phyloP scores from a whole-genome alignment of 2,329 filamentous ascomycete species.

The Colletotrichum viniferum region DNA sequence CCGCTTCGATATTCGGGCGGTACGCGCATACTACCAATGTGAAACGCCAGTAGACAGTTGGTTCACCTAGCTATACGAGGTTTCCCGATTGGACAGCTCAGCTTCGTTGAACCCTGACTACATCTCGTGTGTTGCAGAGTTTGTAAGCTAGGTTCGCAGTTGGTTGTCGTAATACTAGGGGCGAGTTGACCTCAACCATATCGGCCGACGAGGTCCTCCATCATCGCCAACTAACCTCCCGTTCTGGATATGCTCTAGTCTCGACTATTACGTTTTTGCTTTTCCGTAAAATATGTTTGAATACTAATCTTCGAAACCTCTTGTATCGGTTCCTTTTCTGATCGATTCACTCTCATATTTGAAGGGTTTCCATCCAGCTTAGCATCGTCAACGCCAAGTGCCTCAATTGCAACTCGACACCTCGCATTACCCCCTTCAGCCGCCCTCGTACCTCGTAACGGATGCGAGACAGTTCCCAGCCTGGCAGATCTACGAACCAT shows the following conservation, averaged over 20 bases:
- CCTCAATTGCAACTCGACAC: not conserved
- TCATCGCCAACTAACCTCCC: not conserved
- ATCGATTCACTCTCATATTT: too few species aligned
- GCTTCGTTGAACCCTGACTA: not conserved
- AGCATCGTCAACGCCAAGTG: not conserved
- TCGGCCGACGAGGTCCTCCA: not conserved
- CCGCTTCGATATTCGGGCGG: not conserved
- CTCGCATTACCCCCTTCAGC: not conserved
- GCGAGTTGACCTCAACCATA: not conserved
- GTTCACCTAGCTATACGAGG: not conserved
- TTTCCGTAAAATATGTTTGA: not conserved
- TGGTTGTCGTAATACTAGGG: not conserved
- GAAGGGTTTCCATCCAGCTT: not conserved
- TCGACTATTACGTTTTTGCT: not conserved
- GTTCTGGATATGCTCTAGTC: not conserved
- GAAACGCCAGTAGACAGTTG: not conserved
- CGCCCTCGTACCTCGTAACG: not conserved
- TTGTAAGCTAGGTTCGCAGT: not conserved
- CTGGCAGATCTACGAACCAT: not conserved
- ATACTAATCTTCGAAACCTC: fast-evolving
- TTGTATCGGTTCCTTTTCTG: too few species aligned
- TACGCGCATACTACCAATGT: not conserved
- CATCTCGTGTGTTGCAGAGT: not conserved
- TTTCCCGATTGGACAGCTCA: not conserved
- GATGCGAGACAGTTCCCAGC: not conserved